Conservation (phyloP, 2,329 filamentous ascomycete genomes). For the Teratosphaeria destructans region DNA sequence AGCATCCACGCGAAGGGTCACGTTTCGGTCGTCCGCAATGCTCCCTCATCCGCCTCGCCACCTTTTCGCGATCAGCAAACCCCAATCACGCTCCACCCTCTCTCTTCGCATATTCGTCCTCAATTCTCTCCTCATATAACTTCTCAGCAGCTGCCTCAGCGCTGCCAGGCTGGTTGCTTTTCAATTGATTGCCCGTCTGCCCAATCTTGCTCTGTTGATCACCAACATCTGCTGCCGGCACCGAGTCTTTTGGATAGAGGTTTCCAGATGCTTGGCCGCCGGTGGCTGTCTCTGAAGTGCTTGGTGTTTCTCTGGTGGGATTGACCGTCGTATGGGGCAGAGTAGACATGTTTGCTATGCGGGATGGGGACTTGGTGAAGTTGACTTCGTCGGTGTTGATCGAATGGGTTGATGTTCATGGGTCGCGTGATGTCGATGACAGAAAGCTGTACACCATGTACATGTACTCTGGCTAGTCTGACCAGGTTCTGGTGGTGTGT, state of each 20-base stretch:
- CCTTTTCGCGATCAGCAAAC: too few relatives aligned
- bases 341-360: constrained; percentile 8
- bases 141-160: constrained; percentile 26
- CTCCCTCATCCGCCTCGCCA: too few relatives aligned
- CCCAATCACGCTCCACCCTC: constrained; percentile 29
- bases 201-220: constrained; percentile 10
- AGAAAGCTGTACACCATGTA: background rate
- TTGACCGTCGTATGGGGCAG: constrained; percentile 12
- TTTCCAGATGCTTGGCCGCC: constrained; percentile 4
- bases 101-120: constrained; percentile 36
- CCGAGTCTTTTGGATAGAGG: constrained; percentile 13
- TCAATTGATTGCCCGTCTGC: constrained; percentile 11
- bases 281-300: constrained; percentile 17
- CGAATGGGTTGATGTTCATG: background rate
- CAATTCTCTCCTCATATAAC: constrained; percentile 31
- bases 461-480: too few relatives aligned
- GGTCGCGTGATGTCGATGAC: background rate
- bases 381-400: background rate
- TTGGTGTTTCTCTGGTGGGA: constrained; percentile 14
- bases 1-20: too few relatives aligned
- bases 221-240: constrained; percentile 4
- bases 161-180: constrained; percentile 19
- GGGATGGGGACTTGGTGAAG: background rate
- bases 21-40: too few relatives aligned
- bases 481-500: too few relatives aligned